phyloP scores from a whole-genome alignment of 768 basidiomycete species.

The Tylopilus sp. region DNA sequence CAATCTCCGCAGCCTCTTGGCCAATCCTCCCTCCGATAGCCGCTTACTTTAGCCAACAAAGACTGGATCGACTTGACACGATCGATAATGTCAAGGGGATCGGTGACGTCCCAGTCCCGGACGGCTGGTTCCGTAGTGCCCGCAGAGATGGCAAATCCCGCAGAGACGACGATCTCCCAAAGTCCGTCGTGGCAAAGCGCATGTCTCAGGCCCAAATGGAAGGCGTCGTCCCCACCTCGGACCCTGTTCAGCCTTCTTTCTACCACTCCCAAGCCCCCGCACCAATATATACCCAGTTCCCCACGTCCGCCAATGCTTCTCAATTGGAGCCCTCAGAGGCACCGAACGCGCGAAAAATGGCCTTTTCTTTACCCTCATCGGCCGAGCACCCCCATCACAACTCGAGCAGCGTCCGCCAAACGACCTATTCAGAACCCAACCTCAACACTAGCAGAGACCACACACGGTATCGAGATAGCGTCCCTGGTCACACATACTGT shows the following conservation, averaged over 20 bases:
- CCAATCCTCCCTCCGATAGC: conserved; percentile 41
- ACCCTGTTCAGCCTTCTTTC: conserved; percentile 20
- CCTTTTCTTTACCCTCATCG: conserved; percentile 31
- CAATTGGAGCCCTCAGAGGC: conserved; percentile 26
- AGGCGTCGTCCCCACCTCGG: conserved; percentile 20
- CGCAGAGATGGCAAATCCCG: conserved; percentile 57
- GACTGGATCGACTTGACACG: conserved; percentile 64
- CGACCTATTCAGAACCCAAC: conserved; percentile 33
- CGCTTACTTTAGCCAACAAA: conserved; percentile 81
- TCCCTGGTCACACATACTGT: conserved; percentile 22
- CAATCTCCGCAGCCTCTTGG: conserved; percentile 26
- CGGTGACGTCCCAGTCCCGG: conserved; percentile 64
- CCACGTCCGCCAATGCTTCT: conserved; percentile 28
- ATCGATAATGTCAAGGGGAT: conserved; percentile 68
- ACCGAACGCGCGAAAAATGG: conserved; percentile 20
- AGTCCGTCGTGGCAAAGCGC: conserved; percentile 44
- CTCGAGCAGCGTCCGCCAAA: conserved; percentile 24
- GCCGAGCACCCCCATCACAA: conserved; percentile 22
- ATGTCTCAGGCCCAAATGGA: conserved; percentile 33
- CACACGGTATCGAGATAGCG: conserved; percentile 19
- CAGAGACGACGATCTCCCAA: conserved; percentile 41
- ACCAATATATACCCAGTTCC: conserved; percentile 31
- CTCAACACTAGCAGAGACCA: conserved; percentile 19
- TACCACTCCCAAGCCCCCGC: conserved; percentile 21
- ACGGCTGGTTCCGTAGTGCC: conserved; percentile 77